Evolutionary conservation across 2,329 filamentous ascomycete genomes (phyloP).

Genomic region (Ophiostoma australiae): DNA sequence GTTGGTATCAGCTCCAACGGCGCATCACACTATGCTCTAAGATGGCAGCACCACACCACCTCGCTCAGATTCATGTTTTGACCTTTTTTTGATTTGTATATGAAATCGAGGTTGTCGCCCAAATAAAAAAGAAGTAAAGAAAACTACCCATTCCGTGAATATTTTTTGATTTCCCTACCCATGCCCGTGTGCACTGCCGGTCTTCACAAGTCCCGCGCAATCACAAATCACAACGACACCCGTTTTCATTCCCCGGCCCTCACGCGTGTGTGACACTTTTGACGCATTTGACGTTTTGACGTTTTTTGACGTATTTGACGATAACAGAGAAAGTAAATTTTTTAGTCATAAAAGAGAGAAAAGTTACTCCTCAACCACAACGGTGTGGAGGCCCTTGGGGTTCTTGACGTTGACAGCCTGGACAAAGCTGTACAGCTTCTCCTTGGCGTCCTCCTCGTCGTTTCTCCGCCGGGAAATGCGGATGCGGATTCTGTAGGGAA

Average conservation of each 20-base stretch:
- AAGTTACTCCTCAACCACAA: conserved; percentile 72
- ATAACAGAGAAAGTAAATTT: conserved; percentile 11
- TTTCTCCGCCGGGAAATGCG: conserved; percentile 99
- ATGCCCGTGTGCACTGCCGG: conserved; percentile 20
- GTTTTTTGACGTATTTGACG: not conserved
- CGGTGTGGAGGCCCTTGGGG: conserved; percentile 93
- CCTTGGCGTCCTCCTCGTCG: conserved; percentile 98
- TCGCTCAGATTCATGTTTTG: conserved; percentile 12
- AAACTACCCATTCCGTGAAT: conserved; percentile 21
- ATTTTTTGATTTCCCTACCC: conserved; percentile 20
- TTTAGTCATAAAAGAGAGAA: conserved; percentile 3
- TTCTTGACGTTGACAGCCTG: conserved; percentile 99
- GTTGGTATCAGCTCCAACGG: too few species aligned
- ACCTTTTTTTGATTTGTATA: conserved; percentile 21
- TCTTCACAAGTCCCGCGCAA: not conserved
- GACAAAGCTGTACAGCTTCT: conserved; percentile 99
- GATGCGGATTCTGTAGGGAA: conserved; percentile 93
- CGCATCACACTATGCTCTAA: too few species aligned
- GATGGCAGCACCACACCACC: too few species aligned
- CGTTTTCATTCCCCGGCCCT: conserved; percentile 10
- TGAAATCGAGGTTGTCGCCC: conserved; percentile 24
- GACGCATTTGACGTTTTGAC: not conserved
- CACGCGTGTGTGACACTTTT: not conserved
- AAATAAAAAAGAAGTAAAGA: conserved; percentile 21
- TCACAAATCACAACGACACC: not conserved